Percentiles rank a stretch among this genome's conserved stretches.
These are phyloP conservation scores for Apiospora marii DNA, from an alignment of 2,329 filamentous ascomycete genomes.

Conservation along the genomic window DNA sequence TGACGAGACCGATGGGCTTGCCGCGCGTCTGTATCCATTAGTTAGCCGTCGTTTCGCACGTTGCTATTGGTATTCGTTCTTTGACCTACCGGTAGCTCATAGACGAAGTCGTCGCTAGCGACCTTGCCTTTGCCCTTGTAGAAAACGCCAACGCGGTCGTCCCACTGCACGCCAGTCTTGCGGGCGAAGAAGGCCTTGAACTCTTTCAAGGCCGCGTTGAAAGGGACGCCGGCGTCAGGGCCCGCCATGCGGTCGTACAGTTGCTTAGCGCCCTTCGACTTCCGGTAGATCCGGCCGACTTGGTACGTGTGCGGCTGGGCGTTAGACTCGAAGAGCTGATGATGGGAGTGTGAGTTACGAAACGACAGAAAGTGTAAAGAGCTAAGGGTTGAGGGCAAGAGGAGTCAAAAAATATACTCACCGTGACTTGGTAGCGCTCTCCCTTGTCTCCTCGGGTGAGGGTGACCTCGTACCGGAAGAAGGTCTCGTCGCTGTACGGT, in stretches of 20 bases:
- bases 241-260: background rate
- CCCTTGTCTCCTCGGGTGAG: slow-evolving; percentile 64
- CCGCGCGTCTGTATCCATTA: slow-evolving; percentile 29
- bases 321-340: slow-evolving; percentile 73
- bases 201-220: background rate
- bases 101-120: background rate
- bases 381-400: background rate
- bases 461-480: slow-evolving; percentile 70
- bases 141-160: background rate
- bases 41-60: background rate
- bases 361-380: background rate
- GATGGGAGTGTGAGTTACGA: background rate
- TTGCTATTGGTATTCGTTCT: too few relatives aligned
- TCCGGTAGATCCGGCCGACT: slow-evolving; percentile 61
- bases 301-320: slow-evolving; percentile 66
- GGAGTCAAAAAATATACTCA: slow-evolving; percentile 47
- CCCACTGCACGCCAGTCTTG: slow-evolving; percentile 40
- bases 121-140: slow-evolving; percentile 5
- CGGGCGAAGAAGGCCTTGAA: background rate
- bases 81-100: slow-evolving; percentile 5
- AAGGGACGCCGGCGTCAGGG: background rate
- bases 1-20: slow-evolving; percentile 39
- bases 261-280: slow-evolving; percentile 45
- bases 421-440: slow-evolving; percentile 67
- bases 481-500: slow-evolving; percentile 68